Evolutionary conservation across 768 basidiomycete genomes (phyloP).

Genomic region (Phanerochaete sordida): DNA sequence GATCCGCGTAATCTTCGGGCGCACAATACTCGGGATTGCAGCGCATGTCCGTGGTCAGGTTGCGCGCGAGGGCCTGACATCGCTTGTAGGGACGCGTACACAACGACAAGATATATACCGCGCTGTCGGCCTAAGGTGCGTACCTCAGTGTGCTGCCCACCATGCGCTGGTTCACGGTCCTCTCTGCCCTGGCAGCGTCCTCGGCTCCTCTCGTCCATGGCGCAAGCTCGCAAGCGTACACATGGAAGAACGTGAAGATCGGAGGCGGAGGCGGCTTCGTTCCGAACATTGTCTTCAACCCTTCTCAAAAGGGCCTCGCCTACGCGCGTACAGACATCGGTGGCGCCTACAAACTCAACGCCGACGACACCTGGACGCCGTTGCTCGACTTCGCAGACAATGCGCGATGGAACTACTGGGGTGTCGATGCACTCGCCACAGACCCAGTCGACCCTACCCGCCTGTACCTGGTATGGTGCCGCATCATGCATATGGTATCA

Average conservation of each 20-base stretch:
- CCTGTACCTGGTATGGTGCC: constrained; percentile 42
- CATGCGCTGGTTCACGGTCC: not conserved
- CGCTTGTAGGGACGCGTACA: not conserved
- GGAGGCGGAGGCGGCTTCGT: constrained; percentile 47
- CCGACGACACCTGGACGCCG: constrained; percentile 61
- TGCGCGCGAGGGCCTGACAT: not conserved
- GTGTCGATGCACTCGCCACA: constrained; percentile 48
- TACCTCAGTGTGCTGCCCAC: not conserved
- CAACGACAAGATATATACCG: not conserved
- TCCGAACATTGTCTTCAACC: constrained; percentile 60
- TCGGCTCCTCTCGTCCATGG: constrained; percentile 31
- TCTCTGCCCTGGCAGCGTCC: not conserved
- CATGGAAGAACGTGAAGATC: constrained; percentile 62
- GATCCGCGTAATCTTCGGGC: not conserved
- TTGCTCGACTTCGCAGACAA: constrained; percentile 51
- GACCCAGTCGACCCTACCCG: constrained; percentile 56
- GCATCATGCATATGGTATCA: not conserved
- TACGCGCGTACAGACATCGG: constrained; percentile 71
- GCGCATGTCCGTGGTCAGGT: not conserved
- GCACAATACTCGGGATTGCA: not conserved
- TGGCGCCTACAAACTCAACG: constrained; percentile 59
- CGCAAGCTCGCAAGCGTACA: constrained; percentile 47
- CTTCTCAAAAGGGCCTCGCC: constrained; percentile 54
- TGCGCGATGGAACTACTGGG: constrained; percentile 49
- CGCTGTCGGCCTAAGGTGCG: not conserved